Evolutionary conservation across 345 rosid genomes (phyloP).

Genomic region (Eucalyptus pauciflora): DNA sequence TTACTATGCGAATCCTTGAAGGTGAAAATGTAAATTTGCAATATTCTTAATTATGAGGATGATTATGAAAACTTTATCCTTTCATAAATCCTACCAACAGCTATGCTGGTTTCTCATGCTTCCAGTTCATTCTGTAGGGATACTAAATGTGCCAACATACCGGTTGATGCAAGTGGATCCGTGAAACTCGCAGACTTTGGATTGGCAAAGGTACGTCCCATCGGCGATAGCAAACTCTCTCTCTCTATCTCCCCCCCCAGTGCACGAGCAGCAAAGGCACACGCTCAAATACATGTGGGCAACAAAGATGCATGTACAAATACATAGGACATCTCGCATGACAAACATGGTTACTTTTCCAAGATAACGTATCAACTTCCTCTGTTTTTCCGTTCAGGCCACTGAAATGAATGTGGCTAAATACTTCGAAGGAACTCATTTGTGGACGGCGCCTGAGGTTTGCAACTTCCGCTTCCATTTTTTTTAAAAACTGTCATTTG

Average conservation of each 20-base stretch:
- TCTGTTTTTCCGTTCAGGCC: neutral
- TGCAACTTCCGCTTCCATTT: too few relatives aligned
- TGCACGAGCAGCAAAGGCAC: neutral
- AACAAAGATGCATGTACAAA: too few relatives aligned
- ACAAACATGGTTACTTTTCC: too few relatives aligned
- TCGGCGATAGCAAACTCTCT: neutral
- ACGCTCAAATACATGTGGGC: too few relatives aligned
- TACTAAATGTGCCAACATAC: too few relatives aligned
- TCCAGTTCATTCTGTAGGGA: neutral
- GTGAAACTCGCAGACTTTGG: too few relatives aligned
- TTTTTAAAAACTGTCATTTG: neutral
- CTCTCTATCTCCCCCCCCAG: neutral
- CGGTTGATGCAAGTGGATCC: too few relatives aligned
- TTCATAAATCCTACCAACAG: neutral
- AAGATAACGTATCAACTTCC: neutral
- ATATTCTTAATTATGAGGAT: too few relatives aligned
- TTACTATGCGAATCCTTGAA: neutral
- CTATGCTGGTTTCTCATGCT: neutral
- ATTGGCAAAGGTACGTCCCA: too few relatives aligned
- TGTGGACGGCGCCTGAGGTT: slow-evolving; percentile 59
- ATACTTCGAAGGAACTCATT: slow-evolving; percentile 65
- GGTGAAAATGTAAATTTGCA: neutral
- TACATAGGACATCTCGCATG: too few relatives aligned
- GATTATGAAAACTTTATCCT: neutral
- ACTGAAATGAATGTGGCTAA: slow-evolving; percentile 23